A percentile compares a stretch with the other conserved stretches of the same genome.
phyloP scores from a whole-genome alignment of 2,329 filamentous ascomycete species.

The Paraphaeosphaeria minitans region DNA sequence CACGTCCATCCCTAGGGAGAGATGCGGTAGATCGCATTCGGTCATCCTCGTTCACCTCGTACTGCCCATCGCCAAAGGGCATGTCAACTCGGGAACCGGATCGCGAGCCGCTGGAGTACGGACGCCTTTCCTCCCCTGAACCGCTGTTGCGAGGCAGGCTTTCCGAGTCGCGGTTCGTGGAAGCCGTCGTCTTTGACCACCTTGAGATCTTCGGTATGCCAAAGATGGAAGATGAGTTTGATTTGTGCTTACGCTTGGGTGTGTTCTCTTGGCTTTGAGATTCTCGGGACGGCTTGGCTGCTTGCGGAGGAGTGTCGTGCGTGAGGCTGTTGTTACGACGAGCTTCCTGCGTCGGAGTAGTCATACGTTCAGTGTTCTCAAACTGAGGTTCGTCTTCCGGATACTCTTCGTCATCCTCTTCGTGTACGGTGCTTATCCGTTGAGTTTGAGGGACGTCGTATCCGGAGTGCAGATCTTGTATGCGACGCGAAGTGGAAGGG shows the following conservation, averaged over 20 bases:
- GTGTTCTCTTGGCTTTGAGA: conserved; percentile 79
- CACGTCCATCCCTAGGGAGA: conserved; percentile 29
- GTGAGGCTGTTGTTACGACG: conserved; percentile 44
- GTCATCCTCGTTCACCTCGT: conserved; percentile 66
- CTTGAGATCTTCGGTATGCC: conserved; percentile 83
- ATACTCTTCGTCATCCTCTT: conserved; percentile 81
- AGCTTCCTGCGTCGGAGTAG: conserved; percentile 65
- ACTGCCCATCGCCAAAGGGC: conserved; percentile 65
- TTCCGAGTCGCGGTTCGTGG: conserved; percentile 70
- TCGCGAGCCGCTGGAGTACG: conserved; percentile 70
- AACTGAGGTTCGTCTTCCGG: conserved; percentile 65
- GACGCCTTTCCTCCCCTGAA: conserved; percentile 63
- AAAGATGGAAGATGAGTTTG: conserved; percentile 78
- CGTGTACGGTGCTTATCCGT: conserved; percentile 84
- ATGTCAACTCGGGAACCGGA: conserved; percentile 76
- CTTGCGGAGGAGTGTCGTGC: conserved; percentile 61
- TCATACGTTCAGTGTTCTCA: conserved; percentile 63
- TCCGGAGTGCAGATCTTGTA: conserved; percentile 53
- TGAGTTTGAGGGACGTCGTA: conserved; percentile 66
- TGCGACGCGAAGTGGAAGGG: conserved; percentile 55
- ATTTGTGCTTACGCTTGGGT: conserved; percentile 85
- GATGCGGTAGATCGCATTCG: conserved; percentile 50
- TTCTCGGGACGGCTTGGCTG: conserved; percentile 38
- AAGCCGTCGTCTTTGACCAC: conserved; percentile 96
- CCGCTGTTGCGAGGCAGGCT: conserved; percentile 71